Evolutionary conservation across 2,329 filamentous ascomycete species (phyloP), one percentile per base, ranked within the genome.

Genomic region (Verticillium nubilum): DNA sequence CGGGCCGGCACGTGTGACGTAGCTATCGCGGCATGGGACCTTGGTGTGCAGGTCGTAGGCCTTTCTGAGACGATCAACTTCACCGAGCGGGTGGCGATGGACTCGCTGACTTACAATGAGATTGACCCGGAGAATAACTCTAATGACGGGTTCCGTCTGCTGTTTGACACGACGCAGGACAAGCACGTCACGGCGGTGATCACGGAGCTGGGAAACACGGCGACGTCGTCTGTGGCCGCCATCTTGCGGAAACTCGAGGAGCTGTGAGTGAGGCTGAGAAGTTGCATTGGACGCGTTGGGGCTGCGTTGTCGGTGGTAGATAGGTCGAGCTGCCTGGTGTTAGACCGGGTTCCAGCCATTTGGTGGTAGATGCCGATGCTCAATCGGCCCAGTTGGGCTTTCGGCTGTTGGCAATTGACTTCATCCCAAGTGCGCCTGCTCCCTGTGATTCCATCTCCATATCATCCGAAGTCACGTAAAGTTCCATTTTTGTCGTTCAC

Each of bases 11-110:
- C 93, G 3, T 91, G 91, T 26, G 85, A 95, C 61, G 84, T 98
- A 10, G 93, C 94, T 19, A 89, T 95, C 79, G 86, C 89, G 50
- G 94, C 93, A 5, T 86, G 88, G 57, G 86, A 90, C 59, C 80
- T 86, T 23, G 87, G 89, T 60, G 85, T 93, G 37, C 90, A 91
- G 1, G 91, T 98, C 60, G 87, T 96, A 33, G 91, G 96, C 3
- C 89, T 96, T 61, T 97, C 92, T 73, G 94, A 98, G 77, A 95
- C 90, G 4, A 88, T 98, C 77, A 99, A 98, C 76, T 97, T 98
- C 72, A 95, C 68, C 29, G 84, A 77, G 87, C 88, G 92, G 60
- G 91, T 97, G 12, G 90, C 92, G 6, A 86, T 96, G 15, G 95
- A 98, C 75, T 94, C 92, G 26, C 91, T 98, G 65, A 94, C 95